A percentile compares a stretch with the other conserved stretches of the same genome.
These are phyloP conservation scores for Colletotrichum tabaci DNA, from an alignment of 2,329 filamentous ascomycete species.

Conservation along the genomic window DNA sequence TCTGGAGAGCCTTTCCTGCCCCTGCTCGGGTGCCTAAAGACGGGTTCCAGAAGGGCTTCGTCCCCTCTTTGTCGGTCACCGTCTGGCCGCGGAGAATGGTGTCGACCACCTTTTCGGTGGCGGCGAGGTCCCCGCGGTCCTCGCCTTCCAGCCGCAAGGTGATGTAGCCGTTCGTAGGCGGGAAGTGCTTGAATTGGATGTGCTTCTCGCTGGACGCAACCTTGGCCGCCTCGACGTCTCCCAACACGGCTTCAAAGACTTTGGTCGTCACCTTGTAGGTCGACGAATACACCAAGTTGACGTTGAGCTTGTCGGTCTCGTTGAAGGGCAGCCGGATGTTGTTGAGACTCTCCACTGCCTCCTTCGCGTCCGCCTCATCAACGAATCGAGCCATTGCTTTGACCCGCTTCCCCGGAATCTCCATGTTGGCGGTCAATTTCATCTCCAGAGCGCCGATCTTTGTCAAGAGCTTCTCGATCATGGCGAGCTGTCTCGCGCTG, in stretches of 20 bases:
- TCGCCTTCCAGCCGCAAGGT: slow-evolving; percentile 57
- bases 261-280: slow-evolving; percentile 55
- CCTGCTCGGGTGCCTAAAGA: slow-evolving; percentile 43
- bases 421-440: slow-evolving; percentile 47
- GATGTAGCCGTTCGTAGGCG: slow-evolving; percentile 47
- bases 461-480: slow-evolving; percentile 50
- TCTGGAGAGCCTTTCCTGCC: not conserved
- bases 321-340: slow-evolving; percentile 50
- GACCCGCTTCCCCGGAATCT: slow-evolving; percentile 50
- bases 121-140: slow-evolving; percentile 47
- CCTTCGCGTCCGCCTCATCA: slow-evolving; percentile 54
- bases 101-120: slow-evolving; percentile 52
- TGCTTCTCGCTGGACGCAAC: slow-evolving; percentile 50
- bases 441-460: slow-evolving; percentile 52
- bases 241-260: slow-evolving; percentile 52
- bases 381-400: slow-evolving; percentile 58
- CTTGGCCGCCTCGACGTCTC: slow-evolving; percentile 47
- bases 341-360: slow-evolving; percentile 52
- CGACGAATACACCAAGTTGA: slow-evolving; percentile 54
- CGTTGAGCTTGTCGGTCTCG: slow-evolving; percentile 51
- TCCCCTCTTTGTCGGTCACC: slow-evolving; percentile 44
- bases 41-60: slow-evolving; percentile 51
- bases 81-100: slow-evolving; percentile 51
- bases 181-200: slow-evolving; percentile 48
- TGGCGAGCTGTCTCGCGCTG: slow-evolving; percentile 34